Evolutionary conservation across 1,139 yeast genomes (phyloP).

Genomic region (Yamadazyma kanchanaburiensis): DNA sequence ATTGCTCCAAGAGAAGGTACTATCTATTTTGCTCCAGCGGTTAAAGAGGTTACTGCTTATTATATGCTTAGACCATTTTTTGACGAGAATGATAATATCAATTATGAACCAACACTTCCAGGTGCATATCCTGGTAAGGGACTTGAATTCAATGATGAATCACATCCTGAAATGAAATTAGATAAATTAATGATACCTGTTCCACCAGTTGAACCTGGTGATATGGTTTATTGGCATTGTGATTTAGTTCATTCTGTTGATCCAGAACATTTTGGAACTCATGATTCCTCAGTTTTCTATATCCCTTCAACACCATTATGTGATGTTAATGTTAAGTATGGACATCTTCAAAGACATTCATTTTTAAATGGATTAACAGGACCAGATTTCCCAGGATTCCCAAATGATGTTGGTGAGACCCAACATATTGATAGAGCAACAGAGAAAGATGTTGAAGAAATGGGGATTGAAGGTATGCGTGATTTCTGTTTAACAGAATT

Average conservation of each 20-base stretch:
- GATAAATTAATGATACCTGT: constrained; percentile 22
- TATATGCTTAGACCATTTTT: constrained; percentile 44
- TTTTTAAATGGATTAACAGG: constrained; percentile 21
- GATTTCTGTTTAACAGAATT: constrained; percentile 13
- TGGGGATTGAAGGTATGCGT: constrained; percentile 14
- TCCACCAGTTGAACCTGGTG: constrained; percentile 36
- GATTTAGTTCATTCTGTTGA: constrained; percentile 48
- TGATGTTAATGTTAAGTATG: constrained; percentile 8
- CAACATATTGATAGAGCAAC: constrained; percentile 15
- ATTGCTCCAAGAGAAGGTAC: constrained; percentile 42
- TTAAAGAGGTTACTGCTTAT: constrained; percentile 37
- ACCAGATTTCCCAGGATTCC: constrained; percentile 35
- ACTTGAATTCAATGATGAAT: constrained; percentile 14
- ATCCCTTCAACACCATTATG: constrained; percentile 16
- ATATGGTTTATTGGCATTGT: constrained; percentile 49
- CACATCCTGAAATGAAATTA: constrained; percentile 26
- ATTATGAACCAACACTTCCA: constrained; percentile 18
- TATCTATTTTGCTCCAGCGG: constrained; percentile 35
- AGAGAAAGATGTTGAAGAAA: constrained; percentile 8
- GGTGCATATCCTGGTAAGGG: constrained; percentile 21
- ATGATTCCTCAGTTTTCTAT: constrained; percentile 36
- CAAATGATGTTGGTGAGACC: constrained; percentile 22
- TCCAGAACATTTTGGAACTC: constrained; percentile 31
- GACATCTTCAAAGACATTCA: constrained; percentile 22
- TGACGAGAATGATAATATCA: constrained; percentile 22